phyloP scores from a whole-genome alignment of 192 early-diverging fungal genomes.

The Umbelopsis sp. region DNA sequence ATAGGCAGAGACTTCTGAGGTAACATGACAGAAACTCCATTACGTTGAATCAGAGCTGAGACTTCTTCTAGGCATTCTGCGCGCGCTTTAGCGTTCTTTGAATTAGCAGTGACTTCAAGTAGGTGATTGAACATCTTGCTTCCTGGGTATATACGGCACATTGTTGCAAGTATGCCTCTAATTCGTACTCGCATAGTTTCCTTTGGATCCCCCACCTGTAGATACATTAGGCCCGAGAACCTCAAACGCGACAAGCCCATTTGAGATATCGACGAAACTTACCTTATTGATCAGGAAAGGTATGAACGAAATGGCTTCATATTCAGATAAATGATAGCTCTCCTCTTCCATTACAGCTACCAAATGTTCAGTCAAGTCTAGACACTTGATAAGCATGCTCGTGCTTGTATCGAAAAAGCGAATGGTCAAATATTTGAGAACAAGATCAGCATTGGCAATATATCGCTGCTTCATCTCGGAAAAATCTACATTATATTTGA shows the following conservation, averaged over 20 bases:
- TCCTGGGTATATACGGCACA: slow-evolving; percentile 77
- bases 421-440: slow-evolving; percentile 87
- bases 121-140: slow-evolving; percentile 77
- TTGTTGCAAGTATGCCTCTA: slow-evolving; percentile 67
- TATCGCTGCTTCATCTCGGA: slow-evolving; percentile 64
- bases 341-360: slow-evolving; percentile 64
- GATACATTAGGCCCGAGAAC: slow-evolving; percentile 29
- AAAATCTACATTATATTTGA: slow-evolving; percentile 38
- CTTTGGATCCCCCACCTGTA: slow-evolving; percentile 82
- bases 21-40: slow-evolving; percentile 64
- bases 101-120: slow-evolving; percentile 68
- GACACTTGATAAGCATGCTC: slow-evolving; percentile 79
- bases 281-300: slow-evolving; percentile 69
- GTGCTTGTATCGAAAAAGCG: slow-evolving; percentile 94
- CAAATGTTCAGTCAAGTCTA: slow-evolving; percentile 82
- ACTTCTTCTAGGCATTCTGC: slow-evolving; percentile 86
- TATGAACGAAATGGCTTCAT: slow-evolving; percentile 79
- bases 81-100: slow-evolving; percentile 78
- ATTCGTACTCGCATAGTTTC: slow-evolving; percentile 77
- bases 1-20: slow-evolving; percentile 73
- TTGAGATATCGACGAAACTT: not conserved
- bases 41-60: slow-evolving; percentile 69
- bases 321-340: slow-evolving; percentile 70
- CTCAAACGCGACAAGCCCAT: not conserved
- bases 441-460: slow-evolving; percentile 74